Percentiles rank a stretch among this genome's conserved stretches.
Conservation (phyloP, 1,284 basidiomycete species). For the Amylostereum chailletii region DNA sequence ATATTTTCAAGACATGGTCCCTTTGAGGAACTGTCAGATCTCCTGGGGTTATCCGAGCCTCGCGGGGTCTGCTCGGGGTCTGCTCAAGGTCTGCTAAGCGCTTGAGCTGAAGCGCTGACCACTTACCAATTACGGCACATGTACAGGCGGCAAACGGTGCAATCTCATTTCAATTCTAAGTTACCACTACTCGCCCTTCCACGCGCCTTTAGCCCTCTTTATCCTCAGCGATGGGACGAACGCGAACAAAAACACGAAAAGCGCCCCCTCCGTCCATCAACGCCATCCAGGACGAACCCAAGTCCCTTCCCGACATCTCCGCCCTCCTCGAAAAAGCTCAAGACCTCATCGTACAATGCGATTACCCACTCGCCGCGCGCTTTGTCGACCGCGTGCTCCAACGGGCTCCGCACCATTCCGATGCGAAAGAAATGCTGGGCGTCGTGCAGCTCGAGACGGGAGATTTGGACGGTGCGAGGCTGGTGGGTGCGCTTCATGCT, state of each 20-base stretch:
- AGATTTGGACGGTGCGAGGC: constrained; percentile 64
- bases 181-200: too few species aligned
- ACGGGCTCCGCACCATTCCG: constrained; percentile 53
- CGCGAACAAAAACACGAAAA: constrained; percentile 48
- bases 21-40: too few species aligned
- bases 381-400: constrained; percentile 68
- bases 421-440: constrained; percentile 76
- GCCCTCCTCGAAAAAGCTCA: constrained; percentile 71
- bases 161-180: too few species aligned
- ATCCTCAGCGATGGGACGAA: constrained; percentile 47
- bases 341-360: constrained; percentile 70
- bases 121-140: too few species aligned
- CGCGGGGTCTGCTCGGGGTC: too few species aligned
- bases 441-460: constrained; percentile 73
- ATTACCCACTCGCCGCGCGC: constrained; percentile 73
- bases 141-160: too few species aligned
- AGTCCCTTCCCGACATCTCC: constrained; percentile 29
- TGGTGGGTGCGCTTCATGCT: constrained; percentile 33
- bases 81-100: too few species aligned
- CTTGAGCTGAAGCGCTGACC: too few species aligned
- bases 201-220: neutral
- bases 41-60: too few species aligned
- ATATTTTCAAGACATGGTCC: too few species aligned
- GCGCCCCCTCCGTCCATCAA: constrained; percentile 23
- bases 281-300: constrained; percentile 25